phyloP scores from a whole-genome alignment of 1,284 basidiomycete genomes.

The Naganishia albida region DNA sequence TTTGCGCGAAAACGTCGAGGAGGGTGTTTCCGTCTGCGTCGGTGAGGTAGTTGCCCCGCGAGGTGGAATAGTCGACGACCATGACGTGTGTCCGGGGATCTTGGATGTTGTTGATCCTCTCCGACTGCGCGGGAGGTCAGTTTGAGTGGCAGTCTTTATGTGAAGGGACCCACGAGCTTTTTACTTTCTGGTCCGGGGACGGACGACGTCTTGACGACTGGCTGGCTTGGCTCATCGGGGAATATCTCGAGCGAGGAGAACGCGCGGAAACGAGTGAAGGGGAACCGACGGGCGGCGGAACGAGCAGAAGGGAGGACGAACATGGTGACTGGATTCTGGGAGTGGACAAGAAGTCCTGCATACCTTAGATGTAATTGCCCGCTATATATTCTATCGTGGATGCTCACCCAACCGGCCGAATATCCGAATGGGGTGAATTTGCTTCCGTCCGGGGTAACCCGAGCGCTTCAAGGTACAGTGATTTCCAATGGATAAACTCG shows the following conservation, averaged over 20 bases:
- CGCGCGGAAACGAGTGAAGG: constrained; percentile 48
- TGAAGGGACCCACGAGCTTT: constrained; percentile 32
- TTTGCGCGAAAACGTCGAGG: constrained; percentile 61
- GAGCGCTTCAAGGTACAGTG: no score
- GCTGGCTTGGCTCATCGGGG: constrained; percentile 39
- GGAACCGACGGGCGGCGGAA: no score
- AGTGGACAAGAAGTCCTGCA: no score
- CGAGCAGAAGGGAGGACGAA: no score
- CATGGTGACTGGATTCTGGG: no score
- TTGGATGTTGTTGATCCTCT: constrained; percentile 51
- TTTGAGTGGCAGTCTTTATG: neutral
- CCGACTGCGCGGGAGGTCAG: constrained; percentile 32
- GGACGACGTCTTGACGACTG: constrained; percentile 34
- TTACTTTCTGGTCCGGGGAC: constrained; percentile 41
- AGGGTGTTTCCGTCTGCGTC: constrained; percentile 60
- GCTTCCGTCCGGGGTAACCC: no score
- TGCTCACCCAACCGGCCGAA: no score
- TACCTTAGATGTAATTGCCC: no score
- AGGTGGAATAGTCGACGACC: constrained; percentile 37
- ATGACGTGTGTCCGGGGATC: constrained; percentile 54
- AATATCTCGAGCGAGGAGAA: constrained; percentile 39
- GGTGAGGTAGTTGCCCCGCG: constrained; percentile 56
- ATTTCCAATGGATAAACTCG: no score
- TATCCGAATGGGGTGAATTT: no score
- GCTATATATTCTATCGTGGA: no score